These are phyloP conservation scores for Boletellus emodensis DNA, from an alignment of 768 basidiomycete genomes.

Conservation along the genomic window DNA sequence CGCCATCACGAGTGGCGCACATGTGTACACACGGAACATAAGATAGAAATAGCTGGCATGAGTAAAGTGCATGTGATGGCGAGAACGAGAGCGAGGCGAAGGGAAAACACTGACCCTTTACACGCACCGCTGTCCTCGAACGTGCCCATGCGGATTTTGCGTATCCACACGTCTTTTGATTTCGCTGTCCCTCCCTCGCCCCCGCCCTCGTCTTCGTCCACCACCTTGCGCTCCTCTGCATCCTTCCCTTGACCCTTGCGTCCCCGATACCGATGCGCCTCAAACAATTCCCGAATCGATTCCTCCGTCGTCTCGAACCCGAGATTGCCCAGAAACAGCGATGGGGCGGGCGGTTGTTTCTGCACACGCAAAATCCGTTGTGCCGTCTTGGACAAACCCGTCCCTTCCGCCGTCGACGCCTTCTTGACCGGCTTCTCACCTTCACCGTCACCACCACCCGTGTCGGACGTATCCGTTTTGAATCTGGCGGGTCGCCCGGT, in stretches of 20 bases:
- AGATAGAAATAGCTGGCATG: not conserved
- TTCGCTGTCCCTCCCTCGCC: not conserved
- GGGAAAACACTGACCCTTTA: conserved; percentile 69
- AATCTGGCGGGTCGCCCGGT: conserved; percentile 56
- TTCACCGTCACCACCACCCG: conserved; percentile 24
- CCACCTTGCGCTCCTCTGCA: conserved; percentile 20
- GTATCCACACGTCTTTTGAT: conserved; percentile 49
- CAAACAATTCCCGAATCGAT: conserved; percentile 67
- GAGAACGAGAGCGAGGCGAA: conserved; percentile 17
- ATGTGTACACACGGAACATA: not conserved
- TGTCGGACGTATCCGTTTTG: conserved; percentile 31
- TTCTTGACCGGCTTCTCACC: conserved; percentile 19
- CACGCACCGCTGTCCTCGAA: conserved; percentile 94
- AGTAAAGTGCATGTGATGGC: not conserved
- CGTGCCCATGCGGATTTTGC: conserved; percentile 88
- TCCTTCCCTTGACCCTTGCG: conserved; percentile 31
- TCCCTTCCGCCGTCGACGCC: conserved; percentile 26
- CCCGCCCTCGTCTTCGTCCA: not conserved
- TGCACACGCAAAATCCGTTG: conserved; percentile 74
- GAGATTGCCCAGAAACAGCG: conserved; percentile 91
- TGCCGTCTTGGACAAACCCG: conserved; percentile 57
- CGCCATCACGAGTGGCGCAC: too few relatives aligned
- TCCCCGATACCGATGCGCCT: conserved; percentile 47
- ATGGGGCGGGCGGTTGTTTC: conserved; percentile 79
- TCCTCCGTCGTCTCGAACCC: conserved; percentile 85